These are phyloP conservation scores for Coccomyxa subellipsoidea DNA, from an alignment of 163 green algal species.

Conservation along the genomic window DNA sequence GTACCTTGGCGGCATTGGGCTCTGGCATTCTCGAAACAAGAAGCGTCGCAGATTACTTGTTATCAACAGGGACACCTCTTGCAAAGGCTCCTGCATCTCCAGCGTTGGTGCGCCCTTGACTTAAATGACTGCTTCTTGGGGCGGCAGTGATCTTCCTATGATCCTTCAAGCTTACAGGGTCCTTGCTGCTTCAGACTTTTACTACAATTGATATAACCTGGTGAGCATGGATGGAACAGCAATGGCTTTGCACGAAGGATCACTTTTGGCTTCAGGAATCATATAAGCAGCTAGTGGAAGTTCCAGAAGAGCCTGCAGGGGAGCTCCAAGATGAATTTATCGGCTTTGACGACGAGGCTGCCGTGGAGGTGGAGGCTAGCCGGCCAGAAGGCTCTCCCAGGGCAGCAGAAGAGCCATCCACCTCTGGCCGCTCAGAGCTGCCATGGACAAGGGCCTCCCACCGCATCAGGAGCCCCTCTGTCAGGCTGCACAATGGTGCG, in stretches of 20 bases:
- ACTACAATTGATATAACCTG: no score
- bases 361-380: not conserved
- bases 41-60: not conserved
- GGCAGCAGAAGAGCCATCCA: not conserved
- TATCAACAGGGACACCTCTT: not conserved
- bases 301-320: not conserved
- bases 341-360: not conserved
- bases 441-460: conserved; percentile 22
- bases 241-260: no score
- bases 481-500: conserved; percentile 53
- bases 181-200: no score
- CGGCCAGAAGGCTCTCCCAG: not conserved
- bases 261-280: no score
- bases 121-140: no score
- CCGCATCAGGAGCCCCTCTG: conserved; percentile 37
- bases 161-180: no score
- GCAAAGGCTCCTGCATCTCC: no score
- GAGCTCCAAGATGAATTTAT: not conserved
- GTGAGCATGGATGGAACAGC: no score
- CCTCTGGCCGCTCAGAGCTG: not conserved
- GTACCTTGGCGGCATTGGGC: not conserved
- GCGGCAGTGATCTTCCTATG: no score
- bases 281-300: no score
- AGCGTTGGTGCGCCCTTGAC: no score
- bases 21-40: not conserved